These are phyloP conservation scores for Hippophae rhamnoides DNA, from an alignment of 306 rosid genomes.

Conservation along the genomic window DNA sequence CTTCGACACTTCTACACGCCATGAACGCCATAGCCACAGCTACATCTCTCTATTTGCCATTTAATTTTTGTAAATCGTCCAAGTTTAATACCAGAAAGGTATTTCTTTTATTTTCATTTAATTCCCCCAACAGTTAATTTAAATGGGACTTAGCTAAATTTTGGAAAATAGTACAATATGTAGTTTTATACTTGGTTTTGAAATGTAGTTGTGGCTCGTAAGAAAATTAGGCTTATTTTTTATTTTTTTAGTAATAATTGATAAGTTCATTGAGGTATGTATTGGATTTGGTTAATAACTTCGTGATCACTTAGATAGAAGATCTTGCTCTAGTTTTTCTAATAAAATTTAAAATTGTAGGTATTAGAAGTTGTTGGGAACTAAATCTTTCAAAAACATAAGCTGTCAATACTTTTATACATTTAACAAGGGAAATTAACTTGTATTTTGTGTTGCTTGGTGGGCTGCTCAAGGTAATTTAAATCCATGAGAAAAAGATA, in stretches of 20 bases:
- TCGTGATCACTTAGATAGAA: neutral
- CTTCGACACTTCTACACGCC: slow-evolving; percentile 34
- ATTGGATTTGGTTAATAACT: neutral
- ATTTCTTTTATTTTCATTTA: neutral
- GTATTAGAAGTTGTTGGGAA: too few species aligned
- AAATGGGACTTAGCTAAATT: slow-evolving; percentile 2
- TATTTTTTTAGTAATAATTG: too few species aligned
- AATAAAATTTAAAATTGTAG: neutral
- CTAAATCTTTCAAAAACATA: too few species aligned
- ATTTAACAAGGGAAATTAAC: neutral
- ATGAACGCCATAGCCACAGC: slow-evolving; percentile 77
- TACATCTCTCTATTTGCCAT: slow-evolving; percentile 61
- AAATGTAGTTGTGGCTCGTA: slow-evolving; percentile 3
- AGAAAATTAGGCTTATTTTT: too few species aligned
- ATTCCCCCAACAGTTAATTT: neutral
- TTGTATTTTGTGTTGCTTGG: neutral
- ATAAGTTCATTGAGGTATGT: neutral
- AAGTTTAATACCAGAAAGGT: slow-evolving; percentile 60
- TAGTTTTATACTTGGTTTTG: neutral
- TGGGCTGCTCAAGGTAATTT: neutral
- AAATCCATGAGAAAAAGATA: neutral
- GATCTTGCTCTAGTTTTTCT: slow-evolving; percentile 1
- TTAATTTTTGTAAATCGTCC: slow-evolving; percentile 37
- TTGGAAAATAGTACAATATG: neutral
- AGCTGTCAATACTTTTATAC: too few species aligned